These are phyloP conservation scores for Clarkia xantiana DNA, from an alignment of 345 rosid species.

Conservation along the genomic window DNA sequence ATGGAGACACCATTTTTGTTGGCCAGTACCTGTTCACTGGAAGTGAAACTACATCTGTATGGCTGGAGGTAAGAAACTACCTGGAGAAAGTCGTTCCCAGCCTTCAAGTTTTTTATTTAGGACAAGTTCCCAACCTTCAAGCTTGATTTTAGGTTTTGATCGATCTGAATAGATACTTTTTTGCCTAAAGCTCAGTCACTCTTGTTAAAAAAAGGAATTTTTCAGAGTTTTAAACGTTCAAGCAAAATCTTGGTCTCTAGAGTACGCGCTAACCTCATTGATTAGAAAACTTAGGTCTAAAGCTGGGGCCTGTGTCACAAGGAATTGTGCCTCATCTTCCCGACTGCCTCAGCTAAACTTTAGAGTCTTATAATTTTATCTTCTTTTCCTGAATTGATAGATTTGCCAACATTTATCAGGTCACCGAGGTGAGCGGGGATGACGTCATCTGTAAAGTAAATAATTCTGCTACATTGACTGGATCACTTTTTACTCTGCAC, in stretches of 20 bases:
- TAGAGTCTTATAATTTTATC: background rate
- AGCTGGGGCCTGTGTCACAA: too few species aligned
- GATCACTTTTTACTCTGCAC: conserved; percentile 76
- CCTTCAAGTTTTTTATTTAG: too few species aligned
- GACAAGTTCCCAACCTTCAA: background rate
- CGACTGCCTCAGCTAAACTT: too few species aligned
- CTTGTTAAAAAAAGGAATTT: too few species aligned
- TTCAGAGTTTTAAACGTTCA: too few species aligned
- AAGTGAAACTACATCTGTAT: conserved; percentile 93
- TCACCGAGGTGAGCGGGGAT: conserved; percentile 62
- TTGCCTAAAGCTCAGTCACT: too few species aligned
- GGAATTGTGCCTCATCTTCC: too few species aligned
- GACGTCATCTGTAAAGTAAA: conserved; percentile 78
- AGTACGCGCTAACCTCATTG: too few species aligned
- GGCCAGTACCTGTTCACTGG: conserved; percentile 96
- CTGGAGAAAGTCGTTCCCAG: too few species aligned
- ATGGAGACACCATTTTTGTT: conserved; percentile 83
- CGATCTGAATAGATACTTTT: too few species aligned
- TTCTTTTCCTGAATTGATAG: conserved; percentile 2
- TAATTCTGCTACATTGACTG: conserved; percentile 80
- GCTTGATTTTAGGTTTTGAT: background rate
- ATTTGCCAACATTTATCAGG: conserved; percentile 27
- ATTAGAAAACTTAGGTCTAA: too few species aligned
- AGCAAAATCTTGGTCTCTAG: too few species aligned
- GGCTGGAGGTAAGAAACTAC: conserved; percentile 67